phyloP scores from a whole-genome alignment of 2,329 filamentous ascomycete species.

The Botrytis sinoallii region DNA sequence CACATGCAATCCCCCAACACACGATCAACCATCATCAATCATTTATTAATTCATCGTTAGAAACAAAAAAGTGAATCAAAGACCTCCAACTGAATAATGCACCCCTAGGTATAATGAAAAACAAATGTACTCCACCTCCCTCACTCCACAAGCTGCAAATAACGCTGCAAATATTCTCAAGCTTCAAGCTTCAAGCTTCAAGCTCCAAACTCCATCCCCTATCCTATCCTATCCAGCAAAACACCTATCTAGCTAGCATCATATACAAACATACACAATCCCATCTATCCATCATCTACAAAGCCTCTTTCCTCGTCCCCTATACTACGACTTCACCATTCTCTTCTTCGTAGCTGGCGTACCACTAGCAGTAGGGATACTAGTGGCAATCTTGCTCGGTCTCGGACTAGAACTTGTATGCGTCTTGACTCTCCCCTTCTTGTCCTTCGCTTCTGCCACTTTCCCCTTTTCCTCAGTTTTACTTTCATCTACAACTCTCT shows the following conservation, averaged over 20 bases:
- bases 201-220: background rate
- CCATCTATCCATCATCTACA: background rate
- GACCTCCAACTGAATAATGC: background rate
- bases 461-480: conserved; percentile 29
- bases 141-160: background rate
- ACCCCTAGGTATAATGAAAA: conserved; percentile 4
- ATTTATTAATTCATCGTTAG: background rate
- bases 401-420: conserved; percentile 25
- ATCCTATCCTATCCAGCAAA: background rate
- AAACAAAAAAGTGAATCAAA: background rate
- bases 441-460: conserved; percentile 24
- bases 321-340: background rate
- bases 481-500: conserved; percentile 26
- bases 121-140: background rate
- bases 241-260: background rate
- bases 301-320: background rate
- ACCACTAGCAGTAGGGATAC: conserved; percentile 34
- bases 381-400: conserved; percentile 32
- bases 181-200: background rate
- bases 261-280: background rate
- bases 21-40: background rate
- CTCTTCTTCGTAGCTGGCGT: conserved; percentile 37
- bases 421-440: conserved; percentile 31
- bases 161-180: background rate
- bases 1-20: background rate